Evolutionary conservation across 2,329 filamentous ascomycete species (phyloP), one percentile per base, ranked within the genome.

Genomic region (Cylindrodendrum hubeiense): DNA sequence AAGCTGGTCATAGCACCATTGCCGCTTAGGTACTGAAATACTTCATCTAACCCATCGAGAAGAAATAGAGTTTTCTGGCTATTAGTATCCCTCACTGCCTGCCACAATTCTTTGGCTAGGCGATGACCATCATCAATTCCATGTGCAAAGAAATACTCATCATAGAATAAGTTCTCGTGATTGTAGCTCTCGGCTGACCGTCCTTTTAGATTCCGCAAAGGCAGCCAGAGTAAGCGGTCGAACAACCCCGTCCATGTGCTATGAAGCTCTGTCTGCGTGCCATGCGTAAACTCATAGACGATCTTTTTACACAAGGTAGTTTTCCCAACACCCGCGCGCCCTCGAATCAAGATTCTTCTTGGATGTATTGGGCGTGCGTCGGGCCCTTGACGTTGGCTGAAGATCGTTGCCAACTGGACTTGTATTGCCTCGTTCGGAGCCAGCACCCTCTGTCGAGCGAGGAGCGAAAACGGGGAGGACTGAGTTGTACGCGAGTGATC

Each of bases 11-110:
- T 72, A 8, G 68, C 34, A 33, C 52, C 10, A 7, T 65, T 26
- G 1, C 22, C 2, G 3, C 12, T 41, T 24, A 76, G 49, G 8
- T 71, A 68, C 44, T 72, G 49, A 1, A 70, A 74, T 10, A 83
- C 68, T 75, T 84, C 82, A 56, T 84, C 82, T 13, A 83, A 60
- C 4, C 82, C 82, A 67, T 84, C 82, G 13, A 84, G 75, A 12
- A 83, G 47, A 47, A 82, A 81, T 0, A 84, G 70, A 22, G 76
- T 81, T 54, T 57, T 73, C 17, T n/a, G 39, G 24, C 24, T 28
- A 2, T 55, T 58, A 6, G 30, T 10, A 13, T 5, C 39, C 7
- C 39, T 21, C 17, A 67, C 54, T 49, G 49, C 46, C 19, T 62
- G 30, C 19, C 37, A 56, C 46, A 78, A 49, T 64, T 60, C 65